Evolutionary conservation across 345 rosid genomes (phyloP).

Genomic region (Eucalyptus globulus): DNA sequence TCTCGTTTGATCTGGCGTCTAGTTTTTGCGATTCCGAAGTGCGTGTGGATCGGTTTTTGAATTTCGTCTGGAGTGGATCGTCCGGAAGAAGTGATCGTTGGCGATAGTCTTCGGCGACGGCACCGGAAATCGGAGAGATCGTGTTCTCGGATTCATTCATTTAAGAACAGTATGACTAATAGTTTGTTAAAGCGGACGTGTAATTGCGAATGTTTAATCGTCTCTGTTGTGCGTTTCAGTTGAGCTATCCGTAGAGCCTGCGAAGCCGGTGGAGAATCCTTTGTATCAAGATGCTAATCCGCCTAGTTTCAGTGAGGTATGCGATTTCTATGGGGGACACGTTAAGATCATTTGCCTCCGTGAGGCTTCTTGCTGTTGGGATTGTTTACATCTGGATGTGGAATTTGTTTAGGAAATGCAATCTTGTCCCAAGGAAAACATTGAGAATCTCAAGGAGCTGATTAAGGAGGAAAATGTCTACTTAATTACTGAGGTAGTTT

Average conservation of each 20-base stretch:
- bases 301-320: slow-evolving; percentile 32
- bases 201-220: neutral
- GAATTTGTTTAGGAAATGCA: slow-evolving; percentile 41
- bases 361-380: neutral
- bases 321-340: neutral
- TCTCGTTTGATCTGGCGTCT: neutral
- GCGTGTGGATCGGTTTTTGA: neutral
- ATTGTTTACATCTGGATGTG: neutral
- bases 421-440: slow-evolving; percentile 54
- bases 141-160: too few species aligned
- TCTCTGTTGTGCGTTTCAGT: neutral
- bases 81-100: neutral
- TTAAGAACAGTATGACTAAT: too few species aligned
- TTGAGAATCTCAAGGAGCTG: slow-evolving; percentile 31
- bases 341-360: neutral
- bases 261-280: slow-evolving; percentile 46
- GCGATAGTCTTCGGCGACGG: neutral
- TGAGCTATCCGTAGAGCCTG: slow-evolving; percentile 23
- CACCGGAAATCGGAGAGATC: neutral
- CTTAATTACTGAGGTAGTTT: slow-evolving; percentile 59
- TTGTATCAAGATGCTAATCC: slow-evolving; percentile 38
- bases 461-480: slow-evolving; percentile 66
- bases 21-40: neutral
- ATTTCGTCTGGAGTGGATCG: neutral
- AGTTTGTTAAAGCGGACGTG: neutral